Evolutionary conservation across 306 rosid species (phyloP), one percentile per base, ranked within the genome.

Genomic region (Acacia crassicarpa): DNA sequence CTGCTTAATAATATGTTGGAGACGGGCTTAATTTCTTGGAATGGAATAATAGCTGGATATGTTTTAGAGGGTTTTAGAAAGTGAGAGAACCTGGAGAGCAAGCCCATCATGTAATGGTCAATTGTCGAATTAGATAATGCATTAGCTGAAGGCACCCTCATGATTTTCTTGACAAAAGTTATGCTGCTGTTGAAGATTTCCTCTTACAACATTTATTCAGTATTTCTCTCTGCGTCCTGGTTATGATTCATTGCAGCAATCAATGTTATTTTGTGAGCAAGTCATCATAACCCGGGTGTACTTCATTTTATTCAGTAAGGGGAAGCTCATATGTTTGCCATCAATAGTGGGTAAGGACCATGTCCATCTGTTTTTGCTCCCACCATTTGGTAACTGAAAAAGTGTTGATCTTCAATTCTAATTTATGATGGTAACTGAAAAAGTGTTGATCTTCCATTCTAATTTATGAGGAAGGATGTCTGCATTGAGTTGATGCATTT

Each of bases 11-110:
- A 61, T 63, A 14, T 62, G 68, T 30, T 63, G 41, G 43, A 77
- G 67, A 91, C 83, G 77, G 89, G 84, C 74, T 49, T 85, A 82
- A 84, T 89, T 85, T 87, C 95, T 13, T 92, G 98, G 98, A 92
- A 92, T 83, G 91, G 89, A 30, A 73, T 92, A 72, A 89, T 92
- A 27, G 82, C 91, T 62, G 94, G 90, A 12, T 86, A 87, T 70
- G 89, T 94, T 54, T 91, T 88, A 78, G 89, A 85, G 53, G 93
- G 94, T 81, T 83, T 58, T 87, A 79, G 85, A 88, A 87, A 66
- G 86, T 78, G 48, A n/a, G n/a, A 92, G 91, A 89, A 84, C 92
- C 85, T 33, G 94, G 96, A 75, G 92, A 86, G 87, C 91, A 86
- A 85, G 88, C 88, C 49, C 92, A 89, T 77, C 88, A 85, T 78